Conservation (phyloP, 495 filamentous ascomycete genomes). For the Xylaria longipes region DNA sequence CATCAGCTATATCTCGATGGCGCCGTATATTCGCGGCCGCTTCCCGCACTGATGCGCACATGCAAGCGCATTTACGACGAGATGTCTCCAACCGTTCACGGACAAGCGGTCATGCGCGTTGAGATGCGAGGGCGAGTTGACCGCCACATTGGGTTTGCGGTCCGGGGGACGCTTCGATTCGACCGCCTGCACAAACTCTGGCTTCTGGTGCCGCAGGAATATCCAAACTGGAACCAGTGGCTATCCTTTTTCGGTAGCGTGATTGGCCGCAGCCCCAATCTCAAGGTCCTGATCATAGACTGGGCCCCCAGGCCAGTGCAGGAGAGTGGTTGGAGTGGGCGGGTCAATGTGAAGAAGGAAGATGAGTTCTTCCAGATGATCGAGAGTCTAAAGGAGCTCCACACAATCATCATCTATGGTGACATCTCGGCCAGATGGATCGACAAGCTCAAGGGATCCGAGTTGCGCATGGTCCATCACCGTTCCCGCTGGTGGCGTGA, state of each 20-base stretch:
- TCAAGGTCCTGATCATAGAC: constrained; percentile 33
- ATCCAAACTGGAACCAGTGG: constrained; percentile 43
- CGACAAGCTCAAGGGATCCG: constrained; percentile 23
- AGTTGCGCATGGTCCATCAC: constrained; percentile 23
- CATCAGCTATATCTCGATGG: constrained; percentile 32
- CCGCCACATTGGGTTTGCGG: constrained; percentile 33
- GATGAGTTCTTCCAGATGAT: constrained; percentile 33
- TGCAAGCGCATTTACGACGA: constrained; percentile 34
- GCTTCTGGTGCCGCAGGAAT: constrained; percentile 33
- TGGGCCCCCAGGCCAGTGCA: constrained; percentile 34
- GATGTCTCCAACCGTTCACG: constrained; percentile 31
- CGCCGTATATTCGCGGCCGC: constrained; percentile 24
- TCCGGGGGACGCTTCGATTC: constrained; percentile 32
- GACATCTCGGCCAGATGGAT: constrained; percentile 30
- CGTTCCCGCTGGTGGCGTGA: constrained; percentile 35
- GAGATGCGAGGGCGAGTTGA: constrained; percentile 29
- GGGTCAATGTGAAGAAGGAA: constrained; percentile 34
- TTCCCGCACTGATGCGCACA: constrained; percentile 35
- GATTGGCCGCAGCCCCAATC: constrained; percentile 9
- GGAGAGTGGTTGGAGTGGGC: constrained; percentile 28
- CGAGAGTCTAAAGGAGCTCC: constrained; percentile 26
- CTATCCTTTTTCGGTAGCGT: constrained; percentile 33
- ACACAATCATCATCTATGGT: constrained; percentile 30
- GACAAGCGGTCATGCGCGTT: constrained; percentile 30
- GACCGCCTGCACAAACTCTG: constrained; percentile 36